Conservation (phyloP, 2,329 filamentous ascomycete genomes). For the Stachybotrys echinatus region DNA sequence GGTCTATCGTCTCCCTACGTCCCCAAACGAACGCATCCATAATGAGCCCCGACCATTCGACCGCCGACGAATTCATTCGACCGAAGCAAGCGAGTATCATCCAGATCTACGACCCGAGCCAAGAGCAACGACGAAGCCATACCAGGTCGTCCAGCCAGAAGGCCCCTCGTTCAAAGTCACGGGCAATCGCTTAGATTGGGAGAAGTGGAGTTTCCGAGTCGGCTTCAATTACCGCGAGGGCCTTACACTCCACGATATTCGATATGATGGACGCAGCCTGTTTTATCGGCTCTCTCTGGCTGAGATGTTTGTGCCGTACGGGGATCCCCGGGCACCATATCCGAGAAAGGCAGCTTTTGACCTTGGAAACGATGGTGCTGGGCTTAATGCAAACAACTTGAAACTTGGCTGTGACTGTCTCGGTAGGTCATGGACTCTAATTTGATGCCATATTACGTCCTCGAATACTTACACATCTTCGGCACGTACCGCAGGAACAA, state of each 20-base stretch:
- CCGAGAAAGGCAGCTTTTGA: constrained; percentile 67
- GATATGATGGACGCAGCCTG: constrained; percentile 60
- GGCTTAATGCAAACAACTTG: no score
- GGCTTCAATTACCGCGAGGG: constrained; percentile 67
- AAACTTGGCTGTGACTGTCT: constrained; percentile 63
- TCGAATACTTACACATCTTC: background rate
- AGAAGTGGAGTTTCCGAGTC: constrained; percentile 64
- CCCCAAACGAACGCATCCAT: constrained; percentile 16
- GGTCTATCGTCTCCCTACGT: constrained; percentile 26
- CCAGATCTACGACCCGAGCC: constrained; percentile 35
- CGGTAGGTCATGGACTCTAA: constrained; percentile 46
- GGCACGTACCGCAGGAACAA: background rate
- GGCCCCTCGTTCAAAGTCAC: constrained; percentile 35
- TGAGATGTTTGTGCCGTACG: constrained; percentile 68
- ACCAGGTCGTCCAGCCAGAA: constrained; percentile 39
- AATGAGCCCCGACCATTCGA: constrained; percentile 10
- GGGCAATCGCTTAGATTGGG: constrained; percentile 43
- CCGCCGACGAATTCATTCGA: constrained; percentile 25
- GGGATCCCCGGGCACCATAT: constrained; percentile 55
- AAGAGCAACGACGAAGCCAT: constrained; percentile 50
- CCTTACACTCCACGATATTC: constrained; percentile 62
- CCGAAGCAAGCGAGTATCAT: constrained; percentile 29
- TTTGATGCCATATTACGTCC: background rate
- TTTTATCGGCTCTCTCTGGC: constrained; percentile 61
- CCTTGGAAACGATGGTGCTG: constrained; percentile 64